Evolutionary conservation across 2,329 filamentous ascomycete genomes (phyloP).

Genomic region (Sclerotinia trifoliorum): DNA sequence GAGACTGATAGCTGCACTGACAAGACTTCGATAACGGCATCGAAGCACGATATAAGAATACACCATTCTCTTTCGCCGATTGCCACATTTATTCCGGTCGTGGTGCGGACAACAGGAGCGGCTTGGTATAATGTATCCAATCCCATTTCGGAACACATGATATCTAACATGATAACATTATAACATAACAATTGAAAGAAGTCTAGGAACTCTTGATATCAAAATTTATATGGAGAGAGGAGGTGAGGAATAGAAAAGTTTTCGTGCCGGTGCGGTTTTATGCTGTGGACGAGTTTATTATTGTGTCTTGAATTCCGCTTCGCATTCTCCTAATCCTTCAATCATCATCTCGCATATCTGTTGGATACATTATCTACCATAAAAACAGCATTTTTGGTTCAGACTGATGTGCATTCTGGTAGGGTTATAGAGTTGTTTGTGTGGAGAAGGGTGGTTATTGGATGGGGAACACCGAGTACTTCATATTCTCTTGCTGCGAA

Average conservation of each 20-base stretch:
- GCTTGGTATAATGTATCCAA: slow-evolving; percentile 1
- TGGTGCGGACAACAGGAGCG: slow-evolving; percentile 7
- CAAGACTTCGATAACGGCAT: slow-evolving; percentile 3
- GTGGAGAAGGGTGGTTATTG: background rate
- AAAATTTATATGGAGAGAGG: background rate
- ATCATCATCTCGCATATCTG: slow-evolving; percentile 13
- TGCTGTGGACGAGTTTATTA: background rate
- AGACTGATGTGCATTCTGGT: slow-evolving; percentile 9
- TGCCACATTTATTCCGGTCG: slow-evolving; percentile 10
- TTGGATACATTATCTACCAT: slow-evolving; percentile 16
- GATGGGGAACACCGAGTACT: background rate
- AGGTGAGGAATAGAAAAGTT: background rate
- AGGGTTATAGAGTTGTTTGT: background rate
- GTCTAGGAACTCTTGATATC: background rate
- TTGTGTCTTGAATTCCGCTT: background rate
- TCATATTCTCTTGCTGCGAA: background rate
- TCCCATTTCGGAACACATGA: background rate
- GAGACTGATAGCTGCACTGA: slow-evolving; percentile 4
- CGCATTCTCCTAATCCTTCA: background rate
- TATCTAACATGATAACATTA: background rate
- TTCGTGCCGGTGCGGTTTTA: background rate
- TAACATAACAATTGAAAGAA: background rate
- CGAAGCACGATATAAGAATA: background rate
- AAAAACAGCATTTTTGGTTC: slow-evolving; percentile 1
- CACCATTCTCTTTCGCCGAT: slow-evolving; percentile 3